Evolutionary conservation across 2,329 filamentous ascomycete species (phyloP), one percentile per base, ranked within the genome.

Genomic region (Myriosclerotinia duriaeana): DNA sequence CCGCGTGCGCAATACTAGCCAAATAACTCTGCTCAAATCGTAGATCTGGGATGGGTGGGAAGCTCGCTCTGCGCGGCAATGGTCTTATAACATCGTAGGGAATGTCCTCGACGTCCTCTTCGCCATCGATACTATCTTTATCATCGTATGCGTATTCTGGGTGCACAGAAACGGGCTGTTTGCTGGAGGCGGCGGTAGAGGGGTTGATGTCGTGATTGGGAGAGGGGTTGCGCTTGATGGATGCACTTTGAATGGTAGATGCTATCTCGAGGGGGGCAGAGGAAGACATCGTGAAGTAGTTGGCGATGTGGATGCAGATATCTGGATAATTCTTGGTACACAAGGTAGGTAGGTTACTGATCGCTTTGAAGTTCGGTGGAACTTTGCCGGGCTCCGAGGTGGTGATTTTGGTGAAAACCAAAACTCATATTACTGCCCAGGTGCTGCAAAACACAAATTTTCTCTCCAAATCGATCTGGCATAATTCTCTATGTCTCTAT

Each of bases 1-100:
- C 86, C 46, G 93, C 92, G 66, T 87, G 83, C 71, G 89, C 86
- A 72, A 99, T 90, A 79, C 93, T 96, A 73, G 91, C 89, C 65
- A 99, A 85, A 78, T 99, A 99, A 83, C 93, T 97, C 84, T 99
- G 95, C 80, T 99, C 95, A 79, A 98, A 98, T 53, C 95, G 87
- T 71, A 99, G 82, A 80, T 99, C 95, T 5, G 93, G 93, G 75
- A 97, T 85, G 11, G 87, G 85, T 40, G 84, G 85, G 65, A 88
- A 80, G 58, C 80, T 82, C 62, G 80, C 80, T 65, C 82, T 78
- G 56, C 87, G 82, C n/a, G 81, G 80, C 9, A 79, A 72, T 3
- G 81, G 83, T 53, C 82, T 81, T 62, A 93, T 78, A 6, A 89
- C 83, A 71, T 86, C 89, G 69, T 88, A 82, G 15, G 89, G 89